These are phyloP conservation scores for Penicillium sp. DNA, from an alignment of 2,329 filamentous ascomycete genomes.

Conservation along the genomic window DNA sequence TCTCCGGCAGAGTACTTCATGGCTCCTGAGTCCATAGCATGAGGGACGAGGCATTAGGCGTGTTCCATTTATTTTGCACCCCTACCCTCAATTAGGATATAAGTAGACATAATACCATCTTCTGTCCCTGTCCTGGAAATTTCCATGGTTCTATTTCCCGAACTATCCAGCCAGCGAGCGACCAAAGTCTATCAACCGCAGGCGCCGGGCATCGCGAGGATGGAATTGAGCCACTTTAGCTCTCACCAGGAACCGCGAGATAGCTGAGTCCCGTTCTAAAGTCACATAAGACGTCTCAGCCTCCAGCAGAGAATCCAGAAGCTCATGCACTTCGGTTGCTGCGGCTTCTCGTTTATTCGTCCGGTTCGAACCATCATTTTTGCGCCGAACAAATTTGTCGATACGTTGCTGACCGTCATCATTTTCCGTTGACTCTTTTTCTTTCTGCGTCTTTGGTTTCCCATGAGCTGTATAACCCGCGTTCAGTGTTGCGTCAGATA, in stretches of 20 bases:
- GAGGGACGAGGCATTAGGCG: background rate
- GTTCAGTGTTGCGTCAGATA: constrained; percentile 54
- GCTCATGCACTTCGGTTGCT: constrained; percentile 47
- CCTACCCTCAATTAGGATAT: constrained; percentile 10
- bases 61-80: background rate
- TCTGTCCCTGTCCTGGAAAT: background rate
- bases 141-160: background rate
- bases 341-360: constrained; percentile 50
- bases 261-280: constrained; percentile 52
- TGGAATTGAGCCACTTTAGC: constrained; percentile 58
- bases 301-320: constrained; percentile 50
- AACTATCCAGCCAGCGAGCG: constrained; percentile 29
- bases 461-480: constrained; percentile 56
- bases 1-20: background rate
- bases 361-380: constrained; percentile 25
- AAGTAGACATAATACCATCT: constrained; percentile 17
- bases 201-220: constrained; percentile 52
- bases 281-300: constrained; percentile 50
- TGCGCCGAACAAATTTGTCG: constrained; percentile 50
- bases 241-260: constrained; percentile 54
- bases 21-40: background rate
- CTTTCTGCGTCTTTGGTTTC: constrained; percentile 43
- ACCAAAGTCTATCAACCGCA: constrained; percentile 56
- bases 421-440: constrained; percentile 32
- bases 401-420: constrained; percentile 48